Evolutionary conservation across 1,139 yeast genomes (phyloP).

Genomic region (Geotrichum europaeum): DNA sequence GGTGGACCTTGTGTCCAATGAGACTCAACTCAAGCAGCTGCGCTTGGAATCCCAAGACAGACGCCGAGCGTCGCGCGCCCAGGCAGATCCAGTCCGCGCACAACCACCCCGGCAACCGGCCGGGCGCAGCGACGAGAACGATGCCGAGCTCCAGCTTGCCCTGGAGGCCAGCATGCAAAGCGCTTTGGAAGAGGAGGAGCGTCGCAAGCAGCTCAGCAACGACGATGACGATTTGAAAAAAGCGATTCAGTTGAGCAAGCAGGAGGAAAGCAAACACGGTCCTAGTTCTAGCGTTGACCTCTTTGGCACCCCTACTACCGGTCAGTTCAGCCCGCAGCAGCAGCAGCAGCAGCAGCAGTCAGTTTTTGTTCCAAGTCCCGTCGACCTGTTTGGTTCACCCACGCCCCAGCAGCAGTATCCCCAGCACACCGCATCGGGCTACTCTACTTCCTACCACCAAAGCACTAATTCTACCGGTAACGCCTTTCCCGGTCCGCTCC

Average conservation of each 20-base stretch:
- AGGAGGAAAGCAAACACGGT: conserved; percentile 61
- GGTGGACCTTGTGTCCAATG: conserved; percentile 61
- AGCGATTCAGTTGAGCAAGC: conserved; percentile 77
- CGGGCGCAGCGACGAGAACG: conserved; percentile 41
- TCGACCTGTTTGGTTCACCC: conserved; percentile 26
- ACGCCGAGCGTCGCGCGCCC: conserved; percentile 1
- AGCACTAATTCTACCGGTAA: conserved; percentile 38
- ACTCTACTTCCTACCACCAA: conserved; percentile 15
- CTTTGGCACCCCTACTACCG: conserved; percentile 11
- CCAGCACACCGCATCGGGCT: conserved; percentile 14
- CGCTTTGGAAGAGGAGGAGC: conserved; percentile 76
- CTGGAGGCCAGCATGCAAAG: conserved; percentile 75
- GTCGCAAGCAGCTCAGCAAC: conserved; percentile 22
- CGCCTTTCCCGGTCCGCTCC: conserved; percentile 28
- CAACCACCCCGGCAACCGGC: not conserved
- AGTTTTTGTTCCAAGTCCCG: conserved; percentile 24
- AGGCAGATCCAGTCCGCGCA: not conserved
- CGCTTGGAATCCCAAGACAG: conserved; percentile 44
- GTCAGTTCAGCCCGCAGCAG: conserved; percentile 17
- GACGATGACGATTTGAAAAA: conserved; percentile 57
- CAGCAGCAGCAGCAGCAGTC: conserved; percentile 27
- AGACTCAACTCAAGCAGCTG: conserved; percentile 74
- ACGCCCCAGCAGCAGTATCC: conserved; percentile 22
- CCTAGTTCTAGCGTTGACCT: conserved; percentile 12
- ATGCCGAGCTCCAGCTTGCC: conserved; percentile 75